Conservation (phyloP, 192 early-diverging fungal genomes). For the Coemansia sp. region DNA sequence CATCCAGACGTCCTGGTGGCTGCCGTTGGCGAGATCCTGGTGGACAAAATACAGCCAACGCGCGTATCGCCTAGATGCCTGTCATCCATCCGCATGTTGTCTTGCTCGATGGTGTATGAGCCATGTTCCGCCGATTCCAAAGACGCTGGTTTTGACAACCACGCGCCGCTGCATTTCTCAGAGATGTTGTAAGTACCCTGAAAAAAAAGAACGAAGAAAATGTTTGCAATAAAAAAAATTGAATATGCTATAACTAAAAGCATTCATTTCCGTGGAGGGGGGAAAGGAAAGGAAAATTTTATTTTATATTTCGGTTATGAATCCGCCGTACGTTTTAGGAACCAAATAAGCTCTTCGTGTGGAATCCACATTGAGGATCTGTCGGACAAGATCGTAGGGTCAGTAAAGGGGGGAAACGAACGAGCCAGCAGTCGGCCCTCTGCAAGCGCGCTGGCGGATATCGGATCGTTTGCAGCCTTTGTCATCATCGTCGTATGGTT, state of each 20-base stretch:
- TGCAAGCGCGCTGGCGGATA: not conserved
- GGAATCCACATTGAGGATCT: slow-evolving; percentile 16
- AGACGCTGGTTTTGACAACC: not conserved
- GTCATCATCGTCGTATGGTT: slow-evolving; percentile 17
- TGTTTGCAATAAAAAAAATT: not conserved
- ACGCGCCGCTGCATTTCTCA: slow-evolving; percentile 21
- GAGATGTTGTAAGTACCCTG: slow-evolving; percentile 21
- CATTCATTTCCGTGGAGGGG: too few species aligned
- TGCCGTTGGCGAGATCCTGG: not conserved
- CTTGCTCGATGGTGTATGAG: slow-evolving; percentile 31
- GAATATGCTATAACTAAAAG: too few species aligned
- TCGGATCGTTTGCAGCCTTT: slow-evolving; percentile 18
- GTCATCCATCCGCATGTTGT: slow-evolving; percentile 15
- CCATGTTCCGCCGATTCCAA: not conserved
- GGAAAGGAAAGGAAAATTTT: too few species aligned
- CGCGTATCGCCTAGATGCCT: not conserved
- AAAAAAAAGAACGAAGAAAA: not conserved
- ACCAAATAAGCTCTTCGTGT: slow-evolving; percentile 17
- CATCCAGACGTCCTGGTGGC: slow-evolving; percentile 11
- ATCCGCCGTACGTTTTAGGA: not conserved
- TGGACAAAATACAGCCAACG: not conserved
- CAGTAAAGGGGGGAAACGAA: not conserved
- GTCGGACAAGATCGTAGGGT: slow-evolving; percentile 21
- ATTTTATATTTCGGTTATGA: not conserved
- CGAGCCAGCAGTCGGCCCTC: not conserved